phyloP scores from a whole-genome alignment of 1,284 basidiomycete species.

The Trichosporon faecale region DNA sequence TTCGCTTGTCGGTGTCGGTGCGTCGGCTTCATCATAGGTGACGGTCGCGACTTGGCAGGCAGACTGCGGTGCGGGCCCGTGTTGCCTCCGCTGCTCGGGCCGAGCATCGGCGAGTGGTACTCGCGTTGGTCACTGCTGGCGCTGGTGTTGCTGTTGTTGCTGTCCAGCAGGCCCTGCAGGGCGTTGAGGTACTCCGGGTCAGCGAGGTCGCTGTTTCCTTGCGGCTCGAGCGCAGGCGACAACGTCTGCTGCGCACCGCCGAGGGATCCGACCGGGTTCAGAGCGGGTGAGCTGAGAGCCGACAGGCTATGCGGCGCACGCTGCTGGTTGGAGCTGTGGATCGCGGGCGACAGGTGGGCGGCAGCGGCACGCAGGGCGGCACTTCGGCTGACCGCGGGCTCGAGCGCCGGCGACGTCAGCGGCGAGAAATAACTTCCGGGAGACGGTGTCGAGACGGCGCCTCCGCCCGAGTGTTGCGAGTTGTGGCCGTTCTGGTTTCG shows the following conservation, averaged over 20 bases:
- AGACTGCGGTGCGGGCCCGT: conserved; percentile 45
- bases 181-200: conserved; percentile 46
- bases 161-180: conserved; percentile 38
- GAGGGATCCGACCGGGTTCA: conserved; percentile 46
- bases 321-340: conserved; percentile 22
- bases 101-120: conserved; percentile 21
- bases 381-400: conserved; percentile 42
- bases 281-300: conserved; percentile 41
- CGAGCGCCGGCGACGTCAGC: conserved; percentile 59
- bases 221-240: conserved; percentile 45
- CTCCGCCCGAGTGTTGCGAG: conserved; percentile 20
- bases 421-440: conserved; percentile 58
- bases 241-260: conserved; percentile 49
- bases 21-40: conserved; percentile 52
- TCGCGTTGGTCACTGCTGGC: conserved; percentile 10
- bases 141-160: conserved; percentile 14
- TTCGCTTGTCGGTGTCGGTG: conserved; percentile 29
- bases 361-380: conserved; percentile 33
- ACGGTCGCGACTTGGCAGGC: conserved; percentile 44
- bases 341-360: conserved; percentile 26
- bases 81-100: conserved; percentile 15
- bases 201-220: conserved; percentile 32
- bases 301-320: conserved; percentile 40
- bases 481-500: background rate
- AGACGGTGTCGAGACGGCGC: conserved; percentile 26